Conservation (phyloP, 495 filamentous ascomycete genomes). For the Diplogelasinospora grovesii region DNA sequence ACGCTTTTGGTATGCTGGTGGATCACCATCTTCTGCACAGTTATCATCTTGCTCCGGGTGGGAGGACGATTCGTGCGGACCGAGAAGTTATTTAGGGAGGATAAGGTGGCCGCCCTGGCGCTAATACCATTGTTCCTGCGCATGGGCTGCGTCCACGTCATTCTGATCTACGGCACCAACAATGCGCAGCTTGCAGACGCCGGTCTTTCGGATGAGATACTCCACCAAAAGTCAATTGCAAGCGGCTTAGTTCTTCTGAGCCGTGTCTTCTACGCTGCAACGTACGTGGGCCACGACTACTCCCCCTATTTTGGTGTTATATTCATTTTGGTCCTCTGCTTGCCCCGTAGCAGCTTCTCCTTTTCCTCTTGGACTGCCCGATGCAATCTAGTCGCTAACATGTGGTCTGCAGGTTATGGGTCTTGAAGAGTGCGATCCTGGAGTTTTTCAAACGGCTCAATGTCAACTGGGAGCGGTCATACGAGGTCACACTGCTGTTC, state of each 20-base stretch:
- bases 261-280: conserved; percentile 62
- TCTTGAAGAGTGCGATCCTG: conserved; percentile 80
- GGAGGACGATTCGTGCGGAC: conserved; percentile 73
- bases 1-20: conserved; percentile 91
- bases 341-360: background rate
- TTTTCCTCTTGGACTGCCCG: background rate
- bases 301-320: background rate
- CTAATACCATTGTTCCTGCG: conserved; percentile 73
- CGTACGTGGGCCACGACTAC: conserved; percentile 42
- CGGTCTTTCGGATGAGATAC: conserved; percentile 37
- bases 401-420: conserved; percentile 69
- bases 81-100: conserved; percentile 76
- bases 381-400: background rate
- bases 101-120: conserved; percentile 75
- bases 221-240: conserved; percentile 49
- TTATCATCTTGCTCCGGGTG: conserved; percentile 72
- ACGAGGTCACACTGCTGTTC: conserved; percentile 56
- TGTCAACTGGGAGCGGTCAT: conserved; percentile 61
- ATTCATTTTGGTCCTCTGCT: background rate
- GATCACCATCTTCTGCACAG: conserved; percentile 76
- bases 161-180: conserved; percentile 83
- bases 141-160: conserved; percentile 80
- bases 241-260: conserved; percentile 59
- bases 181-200: conserved; percentile 50
- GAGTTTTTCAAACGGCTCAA: conserved; percentile 84